Percentiles rank a stretch among this genome's conserved stretches.
Conservation (phyloP, 2,329 filamentous ascomycete species). For the Sclerotinia spermophila region DNA sequence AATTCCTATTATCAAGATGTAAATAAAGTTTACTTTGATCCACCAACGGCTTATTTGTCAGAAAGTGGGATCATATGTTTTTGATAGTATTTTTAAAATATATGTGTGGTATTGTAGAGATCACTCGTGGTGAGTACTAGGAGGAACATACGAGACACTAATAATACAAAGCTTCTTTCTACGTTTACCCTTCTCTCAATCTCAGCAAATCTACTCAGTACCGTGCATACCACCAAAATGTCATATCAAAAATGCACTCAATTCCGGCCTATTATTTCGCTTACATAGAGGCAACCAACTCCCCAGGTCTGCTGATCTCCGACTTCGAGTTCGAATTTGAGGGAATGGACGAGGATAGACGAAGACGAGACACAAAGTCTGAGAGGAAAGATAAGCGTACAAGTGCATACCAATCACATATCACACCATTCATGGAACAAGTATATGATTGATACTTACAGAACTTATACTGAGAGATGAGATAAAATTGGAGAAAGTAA, state of each 20-base stretch:
- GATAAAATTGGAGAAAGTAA: slow-evolving; percentile 46
- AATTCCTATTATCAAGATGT: no score
- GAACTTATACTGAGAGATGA: slow-evolving; percentile 43
- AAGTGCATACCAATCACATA: slow-evolving; percentile 49
- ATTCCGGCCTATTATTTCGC: no score
- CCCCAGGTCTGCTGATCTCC: slow-evolving; percentile 42
- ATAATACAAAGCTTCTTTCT: no score
- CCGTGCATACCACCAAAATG: no score
- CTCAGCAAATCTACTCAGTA: no score
- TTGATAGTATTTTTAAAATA: background rate
- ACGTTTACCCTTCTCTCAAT: no score
- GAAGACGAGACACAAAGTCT: slow-evolving; percentile 45
- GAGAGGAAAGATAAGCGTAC: slow-evolving; percentile 48
- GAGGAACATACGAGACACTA: no score
- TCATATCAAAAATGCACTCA: no score
- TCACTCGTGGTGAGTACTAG: no score
- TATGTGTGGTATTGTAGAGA: no score
- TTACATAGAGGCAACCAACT: no score
- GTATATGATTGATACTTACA: slow-evolving; percentile 49
- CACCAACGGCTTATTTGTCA: background rate
- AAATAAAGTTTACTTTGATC: no score
- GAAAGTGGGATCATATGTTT: background rate
- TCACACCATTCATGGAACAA: slow-evolving; percentile 54
- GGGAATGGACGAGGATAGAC: slow-evolving; percentile 50
- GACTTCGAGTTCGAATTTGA: slow-evolving; percentile 55